These are phyloP conservation scores for Neocallimastix lanati DNA, from an alignment of 192 early-diverging fungal genomes.

Conservation along the genomic window DNA sequence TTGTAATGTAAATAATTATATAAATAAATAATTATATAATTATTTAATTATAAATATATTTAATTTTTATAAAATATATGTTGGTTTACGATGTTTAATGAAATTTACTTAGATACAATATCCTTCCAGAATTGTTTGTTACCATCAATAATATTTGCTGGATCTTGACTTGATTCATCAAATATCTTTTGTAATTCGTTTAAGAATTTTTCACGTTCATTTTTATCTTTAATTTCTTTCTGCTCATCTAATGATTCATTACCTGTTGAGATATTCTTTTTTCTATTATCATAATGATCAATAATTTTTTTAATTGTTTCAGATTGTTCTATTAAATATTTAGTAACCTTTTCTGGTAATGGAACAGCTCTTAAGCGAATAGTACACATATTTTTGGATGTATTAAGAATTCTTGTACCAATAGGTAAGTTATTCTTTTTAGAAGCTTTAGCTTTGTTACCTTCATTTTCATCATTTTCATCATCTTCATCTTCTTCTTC, in stretches of 20 bases:
- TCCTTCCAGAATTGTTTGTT: conserved; percentile 4
- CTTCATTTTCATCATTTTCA: background rate
- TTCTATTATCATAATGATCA: conserved; percentile 16
- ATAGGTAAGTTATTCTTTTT: conserved; percentile 17
- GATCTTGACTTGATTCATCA: conserved; percentile 21
- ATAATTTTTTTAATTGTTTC: conserved; percentile 30
- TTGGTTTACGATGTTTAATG: too few species aligned
- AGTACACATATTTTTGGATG: conserved; percentile 34
- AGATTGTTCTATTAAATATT: conserved; percentile 29
- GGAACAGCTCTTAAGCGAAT: conserved; percentile 50
- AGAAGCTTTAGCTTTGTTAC: background rate
- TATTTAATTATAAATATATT: too few species aligned
- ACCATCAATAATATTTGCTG: background rate
- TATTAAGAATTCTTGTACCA: conserved; percentile 40
- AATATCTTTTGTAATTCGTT: conserved; percentile 16
- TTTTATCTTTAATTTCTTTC: background rate
- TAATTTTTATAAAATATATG: too few species aligned
- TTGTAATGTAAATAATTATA: too few species aligned
- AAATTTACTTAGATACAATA: conserved; percentile 1
- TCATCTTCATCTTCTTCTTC: background rate
- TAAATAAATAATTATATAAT: too few species aligned
- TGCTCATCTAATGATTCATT: conserved; percentile 6
- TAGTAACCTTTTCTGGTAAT: conserved; percentile 39
- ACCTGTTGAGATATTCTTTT: conserved; percentile 3
- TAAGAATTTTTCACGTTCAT: conserved; percentile 14